Conservation (phyloP, 805 yeast genomes). For the Spathaspora girioi region DNA sequence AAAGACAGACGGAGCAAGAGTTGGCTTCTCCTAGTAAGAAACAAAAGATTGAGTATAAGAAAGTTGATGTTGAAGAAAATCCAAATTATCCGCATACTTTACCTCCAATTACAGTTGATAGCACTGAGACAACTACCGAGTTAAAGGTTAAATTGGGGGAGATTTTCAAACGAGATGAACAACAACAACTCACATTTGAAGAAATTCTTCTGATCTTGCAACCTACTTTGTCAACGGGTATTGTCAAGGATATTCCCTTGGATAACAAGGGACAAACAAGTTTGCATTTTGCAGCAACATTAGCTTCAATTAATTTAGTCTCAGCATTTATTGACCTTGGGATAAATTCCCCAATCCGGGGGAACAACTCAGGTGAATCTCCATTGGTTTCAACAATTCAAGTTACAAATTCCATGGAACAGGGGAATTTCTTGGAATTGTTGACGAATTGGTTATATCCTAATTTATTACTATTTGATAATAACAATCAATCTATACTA, state of each 20-base stretch:
- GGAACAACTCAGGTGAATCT: slow-evolving; percentile 35
- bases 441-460: slow-evolving; percentile 70
- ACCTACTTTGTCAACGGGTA: slow-evolving; percentile 13
- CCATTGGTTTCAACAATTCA: slow-evolving; percentile 67
- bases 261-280: slow-evolving; percentile 40
- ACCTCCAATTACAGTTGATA: slow-evolving; percentile 23
- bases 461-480: slow-evolving; percentile 41
- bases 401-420: slow-evolving; percentile 80
- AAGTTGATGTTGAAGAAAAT: slow-evolving; percentile 12
- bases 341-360: slow-evolving; percentile 36
- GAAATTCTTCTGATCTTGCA: slow-evolving; percentile 24
- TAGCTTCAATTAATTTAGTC: slow-evolving; percentile 35
- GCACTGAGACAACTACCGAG: slow-evolving; percentile 26
- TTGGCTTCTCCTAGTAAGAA: slow-evolving; percentile 29
- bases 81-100: slow-evolving; percentile 34
- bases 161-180: slow-evolving; percentile 32
- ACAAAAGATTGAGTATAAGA: slow-evolving; percentile 13
- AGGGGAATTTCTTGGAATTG: slow-evolving; percentile 66
- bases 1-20: slow-evolving; percentile 13
- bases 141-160: slow-evolving; percentile 31
- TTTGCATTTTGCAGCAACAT: slow-evolving; percentile 40
- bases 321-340: slow-evolving; percentile 31
- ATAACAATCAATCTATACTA: slow-evolving; percentile 71
- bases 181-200: slow-evolving; percentile 12
- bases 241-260: slow-evolving; percentile 29